Conservation (phyloP, 352 stramenopile species). For the Plasmopara halstedii region DNA sequence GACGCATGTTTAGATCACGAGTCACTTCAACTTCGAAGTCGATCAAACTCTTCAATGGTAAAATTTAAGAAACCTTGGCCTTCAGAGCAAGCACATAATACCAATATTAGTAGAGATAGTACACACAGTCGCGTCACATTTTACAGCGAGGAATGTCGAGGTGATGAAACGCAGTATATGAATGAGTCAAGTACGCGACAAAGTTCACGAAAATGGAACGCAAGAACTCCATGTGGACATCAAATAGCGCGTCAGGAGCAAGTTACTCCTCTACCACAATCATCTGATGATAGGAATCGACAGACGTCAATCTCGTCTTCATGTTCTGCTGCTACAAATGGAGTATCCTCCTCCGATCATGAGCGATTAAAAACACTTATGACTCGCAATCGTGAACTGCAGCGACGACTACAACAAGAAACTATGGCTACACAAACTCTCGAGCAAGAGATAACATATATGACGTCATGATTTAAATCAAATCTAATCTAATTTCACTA, state of each 20-base stretch:
- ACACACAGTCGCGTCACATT: too few relatives aligned
- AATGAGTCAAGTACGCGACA: background rate
- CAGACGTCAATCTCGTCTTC: constrained; percentile 32
- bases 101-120: constrained; percentile 7
- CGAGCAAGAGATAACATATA: constrained; percentile 63
- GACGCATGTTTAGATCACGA: constrained; percentile 5
- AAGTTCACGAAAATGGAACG: too few relatives aligned
- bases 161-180: too few relatives aligned
- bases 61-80: constrained; percentile 10
- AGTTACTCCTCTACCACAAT: constrained; percentile 1
- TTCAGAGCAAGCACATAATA: constrained; percentile 6
- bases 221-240: constrained; percentile 1
- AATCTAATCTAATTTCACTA: too few relatives aligned
- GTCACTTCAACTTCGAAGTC: constrained; percentile 1
- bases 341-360: constrained; percentile 34
- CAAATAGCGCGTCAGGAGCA: constrained; percentile 2
- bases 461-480: constrained; percentile 37
- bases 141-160: background rate
- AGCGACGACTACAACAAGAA: constrained; percentile 66
- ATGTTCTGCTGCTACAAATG: constrained; percentile 20
- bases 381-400: constrained; percentile 68
- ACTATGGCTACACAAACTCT: constrained; percentile 60
- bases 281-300: constrained; percentile 6
- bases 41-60: background rate
- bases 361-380: constrained; percentile 64